These are phyloP conservation scores for Serendipita sp. DNA, from an alignment of 768 basidiomycete species.

Conservation along the genomic window DNA sequence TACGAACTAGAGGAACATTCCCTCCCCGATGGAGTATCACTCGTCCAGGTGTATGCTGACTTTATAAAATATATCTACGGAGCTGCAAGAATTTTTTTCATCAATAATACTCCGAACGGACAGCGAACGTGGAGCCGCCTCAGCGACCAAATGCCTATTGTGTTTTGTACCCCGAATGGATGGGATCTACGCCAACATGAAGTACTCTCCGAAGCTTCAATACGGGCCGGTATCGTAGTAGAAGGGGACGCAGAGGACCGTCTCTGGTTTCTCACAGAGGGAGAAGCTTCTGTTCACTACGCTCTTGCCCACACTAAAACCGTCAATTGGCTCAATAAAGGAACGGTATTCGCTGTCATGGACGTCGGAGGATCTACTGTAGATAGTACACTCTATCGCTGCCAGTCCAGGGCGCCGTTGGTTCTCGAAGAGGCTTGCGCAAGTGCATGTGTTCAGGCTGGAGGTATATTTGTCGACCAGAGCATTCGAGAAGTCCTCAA, in stretches of 20 bases:
- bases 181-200: not conserved
- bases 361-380: not conserved
- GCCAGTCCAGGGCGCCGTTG: not conserved
- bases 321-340: not conserved
- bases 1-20: not conserved
- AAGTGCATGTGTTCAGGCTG: not conserved
- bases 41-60: slow-evolving; percentile 1
- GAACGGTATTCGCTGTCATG: too few relatives aligned
- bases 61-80: not conserved
- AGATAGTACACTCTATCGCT: not conserved
- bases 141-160: not conserved
- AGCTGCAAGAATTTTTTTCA: not conserved
- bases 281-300: slow-evolving; percentile 7
- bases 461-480: not conserved
- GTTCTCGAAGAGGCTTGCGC: too few relatives aligned
- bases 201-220: not conserved
- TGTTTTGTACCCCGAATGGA: slow-evolving; percentile 5
- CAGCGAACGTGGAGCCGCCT: slow-evolving; percentile 2
- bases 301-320: not conserved
- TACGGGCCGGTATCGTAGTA: not conserved
- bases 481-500: not conserved
- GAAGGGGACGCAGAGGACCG: not conserved
- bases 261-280: slow-evolving; percentile 6
- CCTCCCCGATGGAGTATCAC: not conserved
- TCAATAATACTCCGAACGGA: slow-evolving; percentile 1